Base-by-base conservation (phyloP, 139 green algal species). In the Coccomyxa sp. region DNA sequence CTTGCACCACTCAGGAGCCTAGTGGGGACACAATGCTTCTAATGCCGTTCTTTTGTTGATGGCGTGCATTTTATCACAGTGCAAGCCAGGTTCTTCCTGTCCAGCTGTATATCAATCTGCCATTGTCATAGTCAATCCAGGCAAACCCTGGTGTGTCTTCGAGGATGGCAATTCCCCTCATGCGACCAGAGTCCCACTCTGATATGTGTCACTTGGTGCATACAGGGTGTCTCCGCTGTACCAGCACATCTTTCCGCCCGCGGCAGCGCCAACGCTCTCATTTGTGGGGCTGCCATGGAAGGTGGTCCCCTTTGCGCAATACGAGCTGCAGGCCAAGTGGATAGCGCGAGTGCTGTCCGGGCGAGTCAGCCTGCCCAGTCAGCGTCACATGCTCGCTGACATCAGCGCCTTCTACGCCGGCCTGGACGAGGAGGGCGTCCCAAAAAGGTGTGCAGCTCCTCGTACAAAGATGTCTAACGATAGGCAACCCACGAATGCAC, bases 281-380 rank as follows among this genome's bases (percentile, higher is more conserved):
- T 94, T 96, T 75, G 83, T 96, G 59, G 93, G 93, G 23, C 86
- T 96, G 30, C 88, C 88, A 0, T 96, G 88, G 81, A 90, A 91
- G 82, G 85, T 88, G 25, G 84, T 93, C 16, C 91, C 91, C 17
- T 94, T 95, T 83, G 88, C 90, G 10, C 85, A 90, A 82, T 90
- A 90, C 38, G 84, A 95, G 81, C 63, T 93, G 13, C 91, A 94
- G 82, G 81, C 77, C 16, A 79, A 60, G 14, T 92, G 87, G 90
- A 82, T 93, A 30, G 86, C 83, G 3, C 79, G 79, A 4, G 85
- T 82, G 78, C 85, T 93, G 58, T 90, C 87, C 3, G 86, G 86
- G 11, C 77, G 77, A 27, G 84, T 77, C 28, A 15, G 28, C 31
- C 75, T 89, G 67, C 88, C 87, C 18, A 79, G 86, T 25, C 86